Evolutionary conservation across 1,284 basidiomycete genomes (phyloP).

Genomic region (Tylopilus sp.): DNA sequence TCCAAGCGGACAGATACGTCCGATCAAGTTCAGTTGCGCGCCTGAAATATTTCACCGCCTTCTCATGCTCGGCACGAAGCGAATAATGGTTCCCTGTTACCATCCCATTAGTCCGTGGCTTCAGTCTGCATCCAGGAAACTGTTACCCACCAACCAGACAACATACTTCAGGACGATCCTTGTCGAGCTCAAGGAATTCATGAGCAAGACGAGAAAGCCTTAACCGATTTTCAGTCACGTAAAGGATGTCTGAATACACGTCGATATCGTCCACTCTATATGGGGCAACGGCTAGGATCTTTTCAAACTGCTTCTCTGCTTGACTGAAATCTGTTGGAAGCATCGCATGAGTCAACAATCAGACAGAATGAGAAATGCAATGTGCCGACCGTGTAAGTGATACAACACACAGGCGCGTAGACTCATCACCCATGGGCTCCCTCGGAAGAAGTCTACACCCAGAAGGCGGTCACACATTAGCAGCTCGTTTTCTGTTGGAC

Average conservation of each 20-base stretch:
- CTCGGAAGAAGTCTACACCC: slow-evolving; percentile 69
- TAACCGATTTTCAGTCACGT: slow-evolving; percentile 86
- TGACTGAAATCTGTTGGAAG: slow-evolving; percentile 70
- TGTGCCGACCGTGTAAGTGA: slow-evolving; percentile 73
- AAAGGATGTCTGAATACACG: slow-evolving; percentile 95
- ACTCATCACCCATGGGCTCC: slow-evolving; percentile 83
- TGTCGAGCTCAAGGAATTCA: slow-evolving; percentile 82
- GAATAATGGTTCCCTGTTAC: slow-evolving; percentile 92
- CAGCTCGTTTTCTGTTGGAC: slow-evolving; percentile 78
- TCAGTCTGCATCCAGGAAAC: not conserved
- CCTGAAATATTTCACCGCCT: slow-evolving; percentile 93
- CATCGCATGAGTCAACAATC: slow-evolving; percentile 8
- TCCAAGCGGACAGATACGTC: slow-evolving; percentile 96
- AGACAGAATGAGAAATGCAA: not conserved
- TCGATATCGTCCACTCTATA: slow-evolving; percentile 94
- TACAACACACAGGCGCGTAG: slow-evolving; percentile 85
- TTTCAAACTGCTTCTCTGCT: slow-evolving; percentile 81
- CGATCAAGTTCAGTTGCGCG: slow-evolving; percentile 92
- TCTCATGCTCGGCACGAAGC: slow-evolving; percentile 88
- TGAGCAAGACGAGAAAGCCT: slow-evolving; percentile 92
- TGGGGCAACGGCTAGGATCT: slow-evolving; percentile 78
- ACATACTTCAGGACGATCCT: slow-evolving; percentile 91
- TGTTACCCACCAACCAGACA: slow-evolving; percentile 79
- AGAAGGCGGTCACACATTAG: slow-evolving; percentile 76
- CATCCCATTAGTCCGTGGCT: not conserved